Percentiles rank a stretch among this genome's conserved stretches.
These are phyloP conservation scores for Exophiala xenobiotica DNA, from an alignment of 2,329 filamentous ascomycete genomes.

Conservation along the genomic window DNA sequence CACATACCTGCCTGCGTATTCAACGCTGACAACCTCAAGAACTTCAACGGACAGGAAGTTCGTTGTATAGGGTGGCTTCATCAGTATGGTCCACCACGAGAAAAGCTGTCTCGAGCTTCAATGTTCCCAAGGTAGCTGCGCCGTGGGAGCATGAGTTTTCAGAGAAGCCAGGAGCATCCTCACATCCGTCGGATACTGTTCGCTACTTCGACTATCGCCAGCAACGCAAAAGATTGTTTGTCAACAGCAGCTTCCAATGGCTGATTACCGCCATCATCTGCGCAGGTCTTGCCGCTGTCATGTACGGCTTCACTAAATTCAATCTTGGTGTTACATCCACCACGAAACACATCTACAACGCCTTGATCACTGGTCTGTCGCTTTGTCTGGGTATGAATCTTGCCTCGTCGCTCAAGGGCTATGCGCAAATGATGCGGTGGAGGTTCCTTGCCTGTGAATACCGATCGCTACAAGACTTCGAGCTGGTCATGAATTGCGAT, in stretches of 20 bases:
- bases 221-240: conserved; percentile 18
- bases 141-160: conserved; percentile 24
- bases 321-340: conserved; percentile 9
- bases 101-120: conserved; percentile 20
- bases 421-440: conserved; percentile 26
- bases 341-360: conserved; percentile 23
- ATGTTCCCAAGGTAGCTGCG: conserved; percentile 13
- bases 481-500: conserved; percentile 22
- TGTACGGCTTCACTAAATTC: conserved; percentile 17
- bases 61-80: conserved; percentile 14
- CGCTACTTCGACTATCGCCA: conserved; percentile 22
- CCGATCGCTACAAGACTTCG: conserved; percentile 19
- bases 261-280: conserved; percentile 22
- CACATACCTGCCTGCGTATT: background rate
- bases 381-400: conserved; percentile 19
- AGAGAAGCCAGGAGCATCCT: conserved; percentile 14
- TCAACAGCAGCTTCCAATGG: conserved; percentile 22
- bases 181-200: conserved; percentile 11
- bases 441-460: conserved; percentile 22
- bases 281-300: conserved; percentile 12
- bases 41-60: conserved; percentile 14
- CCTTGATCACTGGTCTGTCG: conserved; percentile 17
- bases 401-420: conserved; percentile 19
- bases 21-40: conserved; percentile 1
- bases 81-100: conserved; percentile 7